These are phyloP conservation scores for Hypoxylon sp. DNA, from an alignment of 2,329 filamentous ascomycete species.

Conservation along the genomic window DNA sequence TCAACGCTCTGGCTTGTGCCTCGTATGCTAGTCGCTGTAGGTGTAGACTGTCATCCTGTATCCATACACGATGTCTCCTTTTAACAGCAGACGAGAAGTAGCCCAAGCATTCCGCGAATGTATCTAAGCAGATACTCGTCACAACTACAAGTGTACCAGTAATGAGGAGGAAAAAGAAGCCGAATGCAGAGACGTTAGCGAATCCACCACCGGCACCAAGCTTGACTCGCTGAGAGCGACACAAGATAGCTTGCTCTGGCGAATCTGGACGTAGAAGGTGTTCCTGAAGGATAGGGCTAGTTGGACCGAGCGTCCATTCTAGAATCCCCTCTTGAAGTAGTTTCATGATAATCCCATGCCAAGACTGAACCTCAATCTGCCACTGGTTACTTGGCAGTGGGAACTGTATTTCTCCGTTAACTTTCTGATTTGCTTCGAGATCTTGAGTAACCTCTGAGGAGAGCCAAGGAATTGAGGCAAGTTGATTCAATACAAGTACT, in stretches of 20 bases:
- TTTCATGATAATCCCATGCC: background rate
- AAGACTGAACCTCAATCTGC: background rate
- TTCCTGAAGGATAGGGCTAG: background rate
- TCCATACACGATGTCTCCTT: background rate
- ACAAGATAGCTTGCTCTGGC: background rate
- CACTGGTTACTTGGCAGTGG: background rate
- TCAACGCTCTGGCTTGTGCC: too few relatives aligned
- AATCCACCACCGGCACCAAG: background rate
- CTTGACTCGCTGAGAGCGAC: background rate
- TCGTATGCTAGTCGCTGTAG: background rate
- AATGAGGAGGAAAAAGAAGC: too few relatives aligned
- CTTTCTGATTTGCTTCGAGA: background rate
- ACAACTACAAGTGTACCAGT: background rate
- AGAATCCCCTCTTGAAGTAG: background rate
- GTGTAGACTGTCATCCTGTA: background rate
- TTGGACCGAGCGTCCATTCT: background rate
- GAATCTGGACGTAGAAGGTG: background rate
- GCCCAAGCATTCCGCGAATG: background rate
- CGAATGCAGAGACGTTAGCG: background rate
- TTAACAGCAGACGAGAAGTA: background rate
- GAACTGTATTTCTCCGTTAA: background rate
- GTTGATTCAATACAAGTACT: background rate
- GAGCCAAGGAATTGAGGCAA: background rate
- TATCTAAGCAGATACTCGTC: background rate
- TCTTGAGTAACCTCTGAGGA: background rate